Evolutionary conservation across 345 rosid genomes (phyloP), one percentile per base, ranked within the genome.

Genomic region (Pistacia atlantica): DNA sequence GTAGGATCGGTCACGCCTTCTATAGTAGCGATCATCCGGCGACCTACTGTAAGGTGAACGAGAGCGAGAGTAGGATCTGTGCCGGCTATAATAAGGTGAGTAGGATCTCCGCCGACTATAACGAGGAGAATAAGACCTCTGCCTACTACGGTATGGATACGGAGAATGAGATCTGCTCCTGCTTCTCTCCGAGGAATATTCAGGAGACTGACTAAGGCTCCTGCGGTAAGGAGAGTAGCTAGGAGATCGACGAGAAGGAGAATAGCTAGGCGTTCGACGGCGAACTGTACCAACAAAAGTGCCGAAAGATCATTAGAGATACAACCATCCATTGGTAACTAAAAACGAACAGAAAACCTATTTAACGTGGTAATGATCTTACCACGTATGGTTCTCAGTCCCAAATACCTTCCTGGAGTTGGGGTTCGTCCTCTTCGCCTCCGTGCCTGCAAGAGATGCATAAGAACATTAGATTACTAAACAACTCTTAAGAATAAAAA

Each of bases 331-430:
- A 57, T 0, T 5, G 2, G 59, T 0, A 42, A 37, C 52, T 20
- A 1, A 28, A 38, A 55, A 25, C 51, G 10, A 16, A 10, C 3
- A 5, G 33, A 64, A 72, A 65, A 68, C 18, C 11, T 6, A 48
- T n/a, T 57, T 8, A 37, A 1, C 31, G 10, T 3, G 31, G 14
- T 10, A 73, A 20, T 46, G 71, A 51, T 35, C 78, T 52, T 85
- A 91, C 98, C 99, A 18, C 85, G 84, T 77, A 79, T 11, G 0
- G 88, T 82, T 81, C 90, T 90, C 83, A 89, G 80, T 57, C 99
- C 99, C 82, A 96, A 76, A 76, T 96, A 96, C 85, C 77, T 91
- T 80, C 99, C 98, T 4, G 99, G 99, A 67, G 99, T 95, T 38
- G 99, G 99, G 63, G 98, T 92, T 37, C 98, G 83, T 25, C 98